Evolutionary conservation across 805 yeast genomes (phyloP), one percentile per base, ranked within the genome.

Genomic region (Myxozyma mucilagina): DNA sequence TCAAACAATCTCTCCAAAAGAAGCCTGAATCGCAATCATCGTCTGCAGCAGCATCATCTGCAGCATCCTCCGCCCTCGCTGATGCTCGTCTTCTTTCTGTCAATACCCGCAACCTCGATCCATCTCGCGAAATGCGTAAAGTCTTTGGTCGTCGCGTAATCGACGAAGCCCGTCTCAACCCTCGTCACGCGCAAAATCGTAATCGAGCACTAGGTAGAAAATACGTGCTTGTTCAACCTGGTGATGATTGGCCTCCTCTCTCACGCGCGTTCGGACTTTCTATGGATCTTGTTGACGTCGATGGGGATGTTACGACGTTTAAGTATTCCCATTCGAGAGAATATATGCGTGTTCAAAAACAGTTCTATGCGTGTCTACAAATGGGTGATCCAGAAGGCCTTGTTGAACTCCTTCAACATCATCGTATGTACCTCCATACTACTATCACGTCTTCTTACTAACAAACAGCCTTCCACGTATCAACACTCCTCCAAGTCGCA

Each of bases 401-500:
- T 56, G 81, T 89, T 64, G 77, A 76, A 32, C 74, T 86, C 48
- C 77, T 53, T 65, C 88, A 20, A 83, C 83, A 56, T 79, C 78
- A 67, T 44, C 45, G 63, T 59, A 51, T 4, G 63, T 18, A 43
- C 29, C 20, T 41, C 35, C 6, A 13, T 20, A 29, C 31, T 51
- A 31, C 7, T 32, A 50, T 31, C 4, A 14, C 32, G 18, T 34
- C 1, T 13, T 14, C 13, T 32, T 29, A 44, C 4, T 39, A 14
- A 13, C 20, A 1, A 31, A 16, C 34, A 63, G 96, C 96, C 1
- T 90, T 90, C 70, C 92, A 88, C 68, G 83, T 84, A 3, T 90
- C 87, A 60, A 85, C 93, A 0, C 76, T 90, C n/a, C 75, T 90
- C 47, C 96, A 90, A 73, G 88, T 86, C 0, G 87, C 96, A 0